Percentiles rank a stretch among this genome's conserved stretches.
These are phyloP conservation scores for Erigeron canadensis DNA, from an alignment of 129 eudicot genomes.

Conservation along the genomic window DNA sequence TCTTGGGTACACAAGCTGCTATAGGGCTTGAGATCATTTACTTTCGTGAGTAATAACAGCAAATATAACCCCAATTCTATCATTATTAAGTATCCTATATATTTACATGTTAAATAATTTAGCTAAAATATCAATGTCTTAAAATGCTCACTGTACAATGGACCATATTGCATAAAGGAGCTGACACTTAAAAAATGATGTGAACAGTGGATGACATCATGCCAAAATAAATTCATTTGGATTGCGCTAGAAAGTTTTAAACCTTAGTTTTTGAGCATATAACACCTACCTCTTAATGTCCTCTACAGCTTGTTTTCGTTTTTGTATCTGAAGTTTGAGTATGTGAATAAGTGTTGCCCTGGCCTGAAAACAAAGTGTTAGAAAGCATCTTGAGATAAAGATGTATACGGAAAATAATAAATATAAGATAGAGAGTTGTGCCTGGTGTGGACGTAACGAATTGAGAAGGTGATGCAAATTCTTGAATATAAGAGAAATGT, in stretches of 20 bases:
- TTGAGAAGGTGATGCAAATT: slow-evolving; percentile 90
- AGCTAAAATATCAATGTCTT: too few species aligned
- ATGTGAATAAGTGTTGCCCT: slow-evolving; percentile 88
- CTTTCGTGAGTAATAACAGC: background rate
- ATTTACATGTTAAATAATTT: background rate
- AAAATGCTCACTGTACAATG: too few species aligned
- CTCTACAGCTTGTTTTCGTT: slow-evolving; percentile 86
- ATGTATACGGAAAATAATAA: background rate
- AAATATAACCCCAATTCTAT: background rate
- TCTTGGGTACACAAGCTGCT: background rate
- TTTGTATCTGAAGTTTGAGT: slow-evolving; percentile 83
- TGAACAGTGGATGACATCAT: background rate
- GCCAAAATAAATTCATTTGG: background rate
- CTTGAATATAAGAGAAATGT: slow-evolving; percentile 81
- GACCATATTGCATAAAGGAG: too few species aligned
- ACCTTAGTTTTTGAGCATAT: background rate
- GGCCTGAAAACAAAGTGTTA: slow-evolving; percentile 45
- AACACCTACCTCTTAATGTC: slow-evolving; percentile 73
- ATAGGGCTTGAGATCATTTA: background rate
- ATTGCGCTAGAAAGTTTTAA: background rate
- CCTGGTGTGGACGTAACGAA: slow-evolving; percentile 92
- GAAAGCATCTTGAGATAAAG: background rate
- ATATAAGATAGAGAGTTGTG: slow-evolving; percentile 4
- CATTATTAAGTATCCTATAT: background rate
- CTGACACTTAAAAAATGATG: too few species aligned